These are phyloP conservation scores for Fusarium sp. DNA, from an alignment of 2,329 filamentous ascomycete genomes.

Conservation along the genomic window DNA sequence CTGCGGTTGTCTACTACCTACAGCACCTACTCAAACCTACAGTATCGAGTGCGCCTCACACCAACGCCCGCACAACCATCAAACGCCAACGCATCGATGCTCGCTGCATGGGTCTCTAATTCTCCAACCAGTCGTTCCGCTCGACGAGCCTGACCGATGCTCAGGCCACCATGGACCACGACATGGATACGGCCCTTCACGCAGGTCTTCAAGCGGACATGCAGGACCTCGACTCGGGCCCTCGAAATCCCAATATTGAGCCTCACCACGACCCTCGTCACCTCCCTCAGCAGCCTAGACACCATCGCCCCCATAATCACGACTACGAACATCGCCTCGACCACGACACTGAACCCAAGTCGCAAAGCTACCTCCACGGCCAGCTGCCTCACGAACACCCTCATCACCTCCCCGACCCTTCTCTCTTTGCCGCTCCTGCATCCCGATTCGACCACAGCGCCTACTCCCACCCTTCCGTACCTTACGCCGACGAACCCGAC, in stretches of 20 bases:
- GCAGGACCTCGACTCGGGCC: conserved; percentile 41
- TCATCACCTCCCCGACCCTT: conserved; percentile 35
- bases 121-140: conserved; percentile 56
- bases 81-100: conserved; percentile 61
- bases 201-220: conserved; percentile 46
- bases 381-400: conserved; percentile 36
- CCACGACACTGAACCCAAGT: conserved; percentile 22
- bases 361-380: conserved; percentile 42
- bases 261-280: conserved; percentile 38
- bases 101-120: conserved; percentile 58
- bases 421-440: conserved; percentile 34
- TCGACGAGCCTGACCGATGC: conserved; percentile 58
- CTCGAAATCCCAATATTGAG: conserved; percentile 40
- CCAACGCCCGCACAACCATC: conserved; percentile 50
- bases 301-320: conserved; percentile 46
- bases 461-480: conserved; percentile 42
- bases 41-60: conserved; percentile 35
- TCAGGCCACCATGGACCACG: conserved; percentile 61
- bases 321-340: conserved; percentile 44
- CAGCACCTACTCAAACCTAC: conserved; percentile 37
- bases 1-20: conserved; percentile 21
- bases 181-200: conserved; percentile 50
- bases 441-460: conserved; percentile 33
- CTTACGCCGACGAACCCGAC: conserved; percentile 40
- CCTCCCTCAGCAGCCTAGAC: conserved; percentile 48